Evolutionary conservation across 2,329 filamentous ascomycete genomes (phyloP).

Genomic region (Cladosporium phlei): DNA sequence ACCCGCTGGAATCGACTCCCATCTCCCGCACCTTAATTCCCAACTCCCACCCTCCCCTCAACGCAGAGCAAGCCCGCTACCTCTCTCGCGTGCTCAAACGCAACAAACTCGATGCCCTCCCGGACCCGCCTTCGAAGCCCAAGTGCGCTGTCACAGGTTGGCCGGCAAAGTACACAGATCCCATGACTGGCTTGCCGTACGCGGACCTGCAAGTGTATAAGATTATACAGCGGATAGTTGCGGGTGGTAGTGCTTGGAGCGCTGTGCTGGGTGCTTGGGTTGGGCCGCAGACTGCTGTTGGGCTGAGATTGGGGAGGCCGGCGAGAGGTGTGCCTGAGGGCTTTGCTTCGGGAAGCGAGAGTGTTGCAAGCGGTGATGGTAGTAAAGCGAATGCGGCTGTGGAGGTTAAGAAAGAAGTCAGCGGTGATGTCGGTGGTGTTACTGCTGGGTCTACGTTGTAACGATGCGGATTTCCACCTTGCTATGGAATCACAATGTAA

Average conservation of each 20-base stretch:
- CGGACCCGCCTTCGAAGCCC: constrained; percentile 29
- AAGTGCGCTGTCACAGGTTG: constrained; percentile 69
- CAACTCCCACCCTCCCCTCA: constrained; percentile 46
- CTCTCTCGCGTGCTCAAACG: constrained; percentile 38
- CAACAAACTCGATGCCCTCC: constrained; percentile 37
- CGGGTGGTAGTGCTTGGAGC: constrained; percentile 78
- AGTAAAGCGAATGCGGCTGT: constrained; percentile 1
- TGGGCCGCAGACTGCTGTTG: constrained; percentile 43
- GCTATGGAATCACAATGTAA: too few species aligned
- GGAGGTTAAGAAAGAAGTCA: constrained; percentile 10
- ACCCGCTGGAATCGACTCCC: constrained; percentile 48
- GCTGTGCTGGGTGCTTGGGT: constrained; percentile 76
- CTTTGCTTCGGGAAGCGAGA: constrained; percentile 44
- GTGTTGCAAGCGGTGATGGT: constrained; percentile 3
- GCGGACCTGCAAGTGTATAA: constrained; percentile 74
- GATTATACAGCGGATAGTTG: constrained; percentile 69
- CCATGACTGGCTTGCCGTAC: constrained; percentile 76
- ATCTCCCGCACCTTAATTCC: constrained; percentile 54
- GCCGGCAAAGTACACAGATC: constrained; percentile 78
- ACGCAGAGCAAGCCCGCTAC: constrained; percentile 45
- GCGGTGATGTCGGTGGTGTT: too few species aligned
- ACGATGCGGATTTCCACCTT: too few species aligned
- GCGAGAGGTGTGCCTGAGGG: constrained; percentile 75
- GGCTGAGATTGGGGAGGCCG: constrained; percentile 44
- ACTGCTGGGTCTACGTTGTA: too few species aligned